Evolutionary conservation across 2,329 filamentous ascomycete genomes (phyloP).

Genomic region (Arthrocladium fulminans): DNA sequence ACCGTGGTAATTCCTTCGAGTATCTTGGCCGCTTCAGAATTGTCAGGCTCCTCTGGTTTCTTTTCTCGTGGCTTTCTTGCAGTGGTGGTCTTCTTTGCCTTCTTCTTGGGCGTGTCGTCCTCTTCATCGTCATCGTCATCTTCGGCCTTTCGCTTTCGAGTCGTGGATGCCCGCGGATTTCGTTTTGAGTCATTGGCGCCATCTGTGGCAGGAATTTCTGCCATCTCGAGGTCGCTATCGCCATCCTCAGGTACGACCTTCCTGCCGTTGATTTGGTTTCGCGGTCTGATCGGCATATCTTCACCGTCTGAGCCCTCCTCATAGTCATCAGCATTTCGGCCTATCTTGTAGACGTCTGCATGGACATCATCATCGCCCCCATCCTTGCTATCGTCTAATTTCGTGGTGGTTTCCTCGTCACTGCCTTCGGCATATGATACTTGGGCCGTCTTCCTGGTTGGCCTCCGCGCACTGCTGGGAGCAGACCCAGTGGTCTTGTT

Average conservation of each 20-base stretch:
- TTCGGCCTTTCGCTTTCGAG: constrained; percentile 35
- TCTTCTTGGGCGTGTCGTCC: constrained; percentile 49
- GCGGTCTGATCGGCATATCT: constrained; percentile 35
- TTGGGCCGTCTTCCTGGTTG: constrained; percentile 27
- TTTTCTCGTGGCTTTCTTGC: constrained; percentile 51
- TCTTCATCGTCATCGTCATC: constrained; percentile 26
- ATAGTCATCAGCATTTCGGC: constrained; percentile 64
- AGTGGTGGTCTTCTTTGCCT: constrained; percentile 31
- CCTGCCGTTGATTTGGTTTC: constrained; percentile 9
- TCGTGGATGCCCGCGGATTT: constrained; percentile 47
- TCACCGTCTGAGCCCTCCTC: constrained; percentile 50
- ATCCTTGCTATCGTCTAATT: constrained; percentile 58
- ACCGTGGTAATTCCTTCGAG: constrained; percentile 80
- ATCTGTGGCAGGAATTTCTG: constrained; percentile 19
- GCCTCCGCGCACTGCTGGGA: constrained; percentile 18
- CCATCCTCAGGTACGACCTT: constrained; percentile 28
- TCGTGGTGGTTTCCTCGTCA: constrained; percentile 49
- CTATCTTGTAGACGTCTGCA: constrained; percentile 59
- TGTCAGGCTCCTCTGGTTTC: constrained; percentile 59
- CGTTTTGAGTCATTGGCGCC: constrained; percentile 42
- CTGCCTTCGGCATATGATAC: constrained; percentile 29
- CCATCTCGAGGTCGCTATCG: constrained; percentile 20
- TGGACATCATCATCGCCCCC: constrained; percentile 74
- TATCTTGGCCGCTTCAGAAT: constrained; percentile 68
- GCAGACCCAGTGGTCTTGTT: constrained; percentile 29